Conservation (phyloP, 129 eudicot genomes). For the Flaveria sonorensis region DNA sequence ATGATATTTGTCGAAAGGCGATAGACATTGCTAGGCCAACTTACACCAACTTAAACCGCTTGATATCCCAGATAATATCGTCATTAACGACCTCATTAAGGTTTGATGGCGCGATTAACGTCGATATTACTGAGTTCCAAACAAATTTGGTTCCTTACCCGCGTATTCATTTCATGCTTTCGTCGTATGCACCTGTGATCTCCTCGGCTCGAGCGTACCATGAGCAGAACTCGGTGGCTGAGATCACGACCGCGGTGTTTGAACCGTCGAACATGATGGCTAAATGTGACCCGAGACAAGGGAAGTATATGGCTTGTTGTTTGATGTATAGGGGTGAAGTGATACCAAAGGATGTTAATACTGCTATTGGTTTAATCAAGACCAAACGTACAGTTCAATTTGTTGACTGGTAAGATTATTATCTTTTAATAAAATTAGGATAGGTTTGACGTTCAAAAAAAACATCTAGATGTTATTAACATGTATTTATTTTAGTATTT, state of each 20-base stretch:
- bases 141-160: slow-evolving; percentile 81
- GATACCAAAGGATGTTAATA: slow-evolving; percentile 73
- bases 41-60: slow-evolving; percentile 70
- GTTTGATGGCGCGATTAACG: slow-evolving; percentile 80
- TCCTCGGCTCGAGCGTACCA: slow-evolving; percentile 70
- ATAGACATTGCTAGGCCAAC: slow-evolving; percentile 62
- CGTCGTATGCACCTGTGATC: slow-evolving; percentile 75
- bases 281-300: slow-evolving; percentile 76
- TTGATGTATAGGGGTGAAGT: slow-evolving; percentile 85
- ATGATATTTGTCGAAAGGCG: slow-evolving; percentile 61
- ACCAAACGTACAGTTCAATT: slow-evolving; percentile 72
- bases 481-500: background rate
- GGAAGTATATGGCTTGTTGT: slow-evolving; percentile 78
- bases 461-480: background rate
- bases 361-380: slow-evolving; percentile 60
- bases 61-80: slow-evolving; percentile 64
- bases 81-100: slow-evolving; percentile 69
- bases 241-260: slow-evolving; percentile 71
- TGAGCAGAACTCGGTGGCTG: slow-evolving; percentile 69
- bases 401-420: slow-evolving; percentile 62
- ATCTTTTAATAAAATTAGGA: background rate
- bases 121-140: slow-evolving; percentile 72
- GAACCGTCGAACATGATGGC: slow-evolving; percentile 88
- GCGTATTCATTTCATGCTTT: slow-evolving; percentile 78
- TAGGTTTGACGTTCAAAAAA: too few species aligned